phyloP scores from a whole-genome alignment of 2,329 filamentous ascomycete genomes.

The Aspergillus pseudonomiae region DNA sequence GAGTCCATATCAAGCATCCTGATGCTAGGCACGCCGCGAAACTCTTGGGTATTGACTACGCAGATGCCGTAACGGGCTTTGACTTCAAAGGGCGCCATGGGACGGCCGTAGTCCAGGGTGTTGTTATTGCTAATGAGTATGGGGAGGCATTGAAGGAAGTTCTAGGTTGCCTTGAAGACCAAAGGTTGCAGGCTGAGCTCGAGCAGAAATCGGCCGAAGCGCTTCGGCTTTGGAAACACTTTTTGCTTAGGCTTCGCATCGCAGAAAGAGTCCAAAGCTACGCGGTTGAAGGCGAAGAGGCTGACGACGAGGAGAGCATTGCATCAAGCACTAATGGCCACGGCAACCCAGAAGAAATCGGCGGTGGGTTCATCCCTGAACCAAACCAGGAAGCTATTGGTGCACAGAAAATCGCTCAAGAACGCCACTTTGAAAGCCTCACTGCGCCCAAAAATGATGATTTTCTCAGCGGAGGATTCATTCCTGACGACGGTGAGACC shows the following conservation, averaged over 20 bases:
- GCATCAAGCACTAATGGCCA: conserved; percentile 34
- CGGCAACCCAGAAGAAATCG: conserved; percentile 27
- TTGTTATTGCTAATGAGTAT: conserved; percentile 73
- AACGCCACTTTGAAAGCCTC: neutral
- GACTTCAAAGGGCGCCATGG: conserved; percentile 83
- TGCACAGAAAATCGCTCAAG: neutral
- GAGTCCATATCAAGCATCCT: conserved; percentile 58
- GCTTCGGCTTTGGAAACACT: conserved; percentile 62
- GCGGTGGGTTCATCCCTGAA: conserved; percentile 46
- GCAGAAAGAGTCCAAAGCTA: conserved; percentile 71
- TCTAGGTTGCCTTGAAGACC: conserved; percentile 67
- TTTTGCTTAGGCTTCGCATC: conserved; percentile 67
- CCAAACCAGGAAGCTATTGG: conserved; percentile 20
- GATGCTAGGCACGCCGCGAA: conserved; percentile 72
- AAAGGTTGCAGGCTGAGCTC: conserved; percentile 65
- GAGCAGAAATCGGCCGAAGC: conserved; percentile 55
- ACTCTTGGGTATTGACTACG: conserved; percentile 79
- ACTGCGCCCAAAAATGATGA: neutral
- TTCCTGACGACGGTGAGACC: conserved; percentile 16
- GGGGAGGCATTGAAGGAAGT: conserved; percentile 72
- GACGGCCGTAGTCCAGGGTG: conserved; percentile 78
- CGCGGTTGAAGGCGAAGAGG: conserved; percentile 39
- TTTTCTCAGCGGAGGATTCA: conserved; percentile 25
- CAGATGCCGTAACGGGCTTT: conserved; percentile 88
- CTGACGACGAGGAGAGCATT: conserved; percentile 40